A percentile compares a stretch with the other conserved stretches of the same genome.
Evolutionary conservation across 192 early-diverging fungal genomes (phyloP).

Genomic region (Dimargaris xerosporica): DNA sequence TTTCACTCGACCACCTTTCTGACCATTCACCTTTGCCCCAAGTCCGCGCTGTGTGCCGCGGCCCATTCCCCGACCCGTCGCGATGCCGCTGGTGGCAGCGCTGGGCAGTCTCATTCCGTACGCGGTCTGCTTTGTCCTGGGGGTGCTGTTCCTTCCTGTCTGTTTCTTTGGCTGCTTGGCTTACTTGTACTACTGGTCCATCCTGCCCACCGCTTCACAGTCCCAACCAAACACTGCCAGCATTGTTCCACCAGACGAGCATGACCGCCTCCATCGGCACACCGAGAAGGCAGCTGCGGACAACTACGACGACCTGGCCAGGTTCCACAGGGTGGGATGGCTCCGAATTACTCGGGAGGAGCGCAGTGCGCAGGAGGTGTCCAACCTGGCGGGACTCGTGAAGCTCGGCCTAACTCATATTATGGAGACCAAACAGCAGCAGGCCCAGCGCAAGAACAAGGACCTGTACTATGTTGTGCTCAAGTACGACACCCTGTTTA

Average conservation of each 20-base stretch:
- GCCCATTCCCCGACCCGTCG: no score
- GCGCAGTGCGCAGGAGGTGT: slow-evolving; percentile 12
- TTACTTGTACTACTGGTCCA: not conserved
- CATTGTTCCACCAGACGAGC: not conserved
- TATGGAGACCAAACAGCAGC: slow-evolving; percentile 22
- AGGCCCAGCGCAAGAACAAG: slow-evolving; percentile 13
- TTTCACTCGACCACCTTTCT: no score
- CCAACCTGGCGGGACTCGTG: slow-evolving; percentile 20
- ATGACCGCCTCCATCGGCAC: slow-evolving; percentile 1
- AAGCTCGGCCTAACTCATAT: slow-evolving; percentile 17
- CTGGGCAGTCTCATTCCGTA: not conserved
- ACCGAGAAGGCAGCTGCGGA: not conserved
- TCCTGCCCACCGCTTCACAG: not conserved
- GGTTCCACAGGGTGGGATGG: slow-evolving; percentile 26
- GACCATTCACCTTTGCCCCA: no score
- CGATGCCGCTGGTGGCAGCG: no score
- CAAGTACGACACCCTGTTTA: slow-evolving; percentile 60
- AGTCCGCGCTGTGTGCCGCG: no score
- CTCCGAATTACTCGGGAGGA: slow-evolving; percentile 21
- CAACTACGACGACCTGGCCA: not conserved
- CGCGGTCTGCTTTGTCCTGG: not conserved
- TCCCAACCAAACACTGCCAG: no score
- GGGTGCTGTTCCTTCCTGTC: slow-evolving; percentile 4
- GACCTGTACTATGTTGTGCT: slow-evolving; percentile 59
- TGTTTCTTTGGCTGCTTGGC: not conserved